A percentile compares a stretch with the other conserved stretches of the same genome.
phyloP scores from a whole-genome alignment of 306 rosid species.

The Acacia melanoxylon region DNA sequence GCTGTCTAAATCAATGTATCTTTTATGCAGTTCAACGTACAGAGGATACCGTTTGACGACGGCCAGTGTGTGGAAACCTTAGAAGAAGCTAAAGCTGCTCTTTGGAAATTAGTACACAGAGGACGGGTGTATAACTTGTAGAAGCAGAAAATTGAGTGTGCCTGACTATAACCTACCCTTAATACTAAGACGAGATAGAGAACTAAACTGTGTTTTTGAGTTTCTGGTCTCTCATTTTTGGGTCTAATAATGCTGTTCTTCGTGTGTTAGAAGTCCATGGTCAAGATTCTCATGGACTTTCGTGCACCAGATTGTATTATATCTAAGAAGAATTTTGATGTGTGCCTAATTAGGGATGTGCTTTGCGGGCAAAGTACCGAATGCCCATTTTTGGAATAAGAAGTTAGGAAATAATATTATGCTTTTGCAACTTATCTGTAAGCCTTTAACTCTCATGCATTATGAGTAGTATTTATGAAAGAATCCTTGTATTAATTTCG shows the following conservation, averaged over 20 bases:
- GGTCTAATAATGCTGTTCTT: constrained; percentile 24
- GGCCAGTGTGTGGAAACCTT: constrained; percentile 87
- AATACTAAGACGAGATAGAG: neutral
- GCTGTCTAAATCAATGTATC: neutral
- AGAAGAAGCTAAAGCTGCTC: constrained; percentile 95
- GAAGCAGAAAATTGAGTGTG: constrained; percentile 34
- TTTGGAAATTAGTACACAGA: constrained; percentile 71
- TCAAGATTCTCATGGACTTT: constrained; percentile 10
- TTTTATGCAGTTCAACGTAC: constrained; percentile 82
- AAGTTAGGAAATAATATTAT: constrained; percentile 19
- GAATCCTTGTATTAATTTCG: neutral
- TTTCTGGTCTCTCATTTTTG: constrained; percentile 31
- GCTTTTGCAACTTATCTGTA: neutral
- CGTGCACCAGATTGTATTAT: constrained; percentile 34
- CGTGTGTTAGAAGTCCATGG: constrained; percentile 4
- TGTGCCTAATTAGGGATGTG: neutral
- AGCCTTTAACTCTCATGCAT: neutral
- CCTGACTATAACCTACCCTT: constrained; percentile 1
- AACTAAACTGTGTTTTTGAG: neutral
- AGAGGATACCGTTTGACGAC: constrained; percentile 88
- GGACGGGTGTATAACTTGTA: constrained; percentile 71
- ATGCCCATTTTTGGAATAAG: constrained; percentile 30
- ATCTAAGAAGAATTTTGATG: constrained; percentile 22
- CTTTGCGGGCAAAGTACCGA: neutral
- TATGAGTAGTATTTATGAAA: neutral